Evolutionary conservation across 768 basidiomycete genomes (phyloP).

Genomic region (Dacryopinax spathularia): DNA sequence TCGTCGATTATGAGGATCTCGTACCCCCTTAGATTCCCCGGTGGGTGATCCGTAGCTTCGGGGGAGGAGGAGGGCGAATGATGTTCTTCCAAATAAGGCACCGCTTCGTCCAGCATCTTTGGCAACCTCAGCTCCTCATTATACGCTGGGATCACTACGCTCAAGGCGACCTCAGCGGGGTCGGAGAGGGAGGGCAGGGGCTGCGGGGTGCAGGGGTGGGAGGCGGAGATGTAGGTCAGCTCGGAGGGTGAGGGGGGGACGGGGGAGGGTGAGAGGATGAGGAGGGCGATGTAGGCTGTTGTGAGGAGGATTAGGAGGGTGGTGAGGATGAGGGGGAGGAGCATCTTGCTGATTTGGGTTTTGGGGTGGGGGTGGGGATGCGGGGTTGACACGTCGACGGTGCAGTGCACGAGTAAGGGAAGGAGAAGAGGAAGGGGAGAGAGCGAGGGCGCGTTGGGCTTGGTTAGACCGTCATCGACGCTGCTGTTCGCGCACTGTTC

Average conservation of each 20-base stretch:
- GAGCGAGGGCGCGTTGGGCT: background rate
- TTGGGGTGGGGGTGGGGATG: background rate
- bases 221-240: slow-evolving; percentile 46
- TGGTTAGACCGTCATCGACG: too few relatives aligned
- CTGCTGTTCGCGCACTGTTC: too few relatives aligned
- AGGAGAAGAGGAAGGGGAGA: too few relatives aligned
- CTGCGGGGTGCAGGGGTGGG: slow-evolving; percentile 39
- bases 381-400: too few relatives aligned
- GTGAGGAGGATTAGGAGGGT: background rate
- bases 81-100: slow-evolving; percentile 44
- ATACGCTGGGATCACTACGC: slow-evolving; percentile 79
- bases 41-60: slow-evolving; percentile 28
- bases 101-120: slow-evolving; percentile 61
- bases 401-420: too few relatives aligned
- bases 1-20: slow-evolving; percentile 87
- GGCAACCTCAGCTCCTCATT: slow-evolving; percentile 80
- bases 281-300: slow-evolving; percentile 43
- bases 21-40: slow-evolving; percentile 25
- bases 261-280: slow-evolving; percentile 59
- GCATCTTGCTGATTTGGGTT: background rate
- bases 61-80: slow-evolving; percentile 19
- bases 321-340: slow-evolving; percentile 3
- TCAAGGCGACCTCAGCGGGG: slow-evolving; percentile 49
- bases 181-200: slow-evolving; percentile 43
- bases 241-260: slow-evolving; percentile 53